Percentiles rank a stretch among this genome's conserved stretches.
Evolutionary conservation across 2,329 filamentous ascomycete species (phyloP).

Genomic region (Fusarium neocosmosporiellum): DNA sequence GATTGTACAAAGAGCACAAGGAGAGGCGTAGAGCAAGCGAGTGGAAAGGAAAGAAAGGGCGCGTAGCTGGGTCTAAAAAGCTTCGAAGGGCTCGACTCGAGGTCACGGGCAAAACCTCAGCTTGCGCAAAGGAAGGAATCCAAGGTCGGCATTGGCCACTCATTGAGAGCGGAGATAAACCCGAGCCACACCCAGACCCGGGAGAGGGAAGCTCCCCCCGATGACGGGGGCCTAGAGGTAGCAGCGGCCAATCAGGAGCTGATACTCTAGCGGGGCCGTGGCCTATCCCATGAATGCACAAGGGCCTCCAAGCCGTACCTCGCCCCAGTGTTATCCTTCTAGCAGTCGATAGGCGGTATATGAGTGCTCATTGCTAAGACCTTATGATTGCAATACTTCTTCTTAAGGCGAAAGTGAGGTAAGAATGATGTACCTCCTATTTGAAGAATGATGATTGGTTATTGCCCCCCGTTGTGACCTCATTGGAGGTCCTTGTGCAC

Average conservation of each 20-base stretch:
- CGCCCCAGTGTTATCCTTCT: no score
- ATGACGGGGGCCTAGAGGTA: not conserved
- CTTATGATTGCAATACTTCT: no score
- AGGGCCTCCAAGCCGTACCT: no score
- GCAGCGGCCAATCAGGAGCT: conserved; percentile 14
- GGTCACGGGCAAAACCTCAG: not conserved
- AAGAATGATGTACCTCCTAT: no score
- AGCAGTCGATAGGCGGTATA: no score
- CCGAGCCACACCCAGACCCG: not conserved
- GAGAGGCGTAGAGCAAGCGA: not conserved
- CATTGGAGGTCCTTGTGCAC: no score
- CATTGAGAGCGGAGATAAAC: not conserved
- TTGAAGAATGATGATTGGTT: no score
- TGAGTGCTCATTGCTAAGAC: no score
- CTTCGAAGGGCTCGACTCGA: not conserved
- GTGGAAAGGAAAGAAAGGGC: not conserved
- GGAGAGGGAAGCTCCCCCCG: not conserved
- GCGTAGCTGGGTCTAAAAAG: not conserved
- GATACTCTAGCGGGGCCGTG: not conserved
- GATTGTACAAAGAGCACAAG: not conserved
- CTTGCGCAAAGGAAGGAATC: not conserved
- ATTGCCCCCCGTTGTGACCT: no score
- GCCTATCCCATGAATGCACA: no score
- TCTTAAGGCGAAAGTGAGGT: no score
- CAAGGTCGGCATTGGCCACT: not conserved